Base-by-base conservation (phyloP, 2,329 filamentous ascomycete genomes). In the Xylaria sp. region DNA sequence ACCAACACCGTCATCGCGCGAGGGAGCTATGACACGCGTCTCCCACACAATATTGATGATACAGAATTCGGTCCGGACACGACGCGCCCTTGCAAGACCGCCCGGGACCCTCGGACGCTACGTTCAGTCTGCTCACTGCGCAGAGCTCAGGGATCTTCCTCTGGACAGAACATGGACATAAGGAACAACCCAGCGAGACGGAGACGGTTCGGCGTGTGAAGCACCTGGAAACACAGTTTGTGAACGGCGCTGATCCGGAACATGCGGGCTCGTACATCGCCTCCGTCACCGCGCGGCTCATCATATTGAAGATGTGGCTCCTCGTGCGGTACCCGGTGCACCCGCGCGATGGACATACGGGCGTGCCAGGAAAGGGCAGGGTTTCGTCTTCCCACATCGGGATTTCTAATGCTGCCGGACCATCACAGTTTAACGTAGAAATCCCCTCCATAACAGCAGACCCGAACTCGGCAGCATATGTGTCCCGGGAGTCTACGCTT, bases 31-130 rank as follows among this genome's bases (percentile, higher is more conserved):
- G 80, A 83, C 66, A 84, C 83, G 1, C 74, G 73, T 2, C 70
- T 81, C 5, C 84, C 84, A 0, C 76, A 79, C 12, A 85, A 86
- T 58, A 71, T 87, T 42, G 81, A 87, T 71, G 85, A 88, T 68
- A 77, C 73, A 2, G 81, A 82, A 63, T 80, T 84, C 46, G 78
- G 76, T 2, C 80, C 80, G 0, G 75, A 77, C 3, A 78, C 74
- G 31, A 63, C 63, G 9, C 69, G 0, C 75, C 77, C 3, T 71
- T 80, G 1, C 58, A 69, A 5, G 75, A 77, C 57, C 75, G 76
- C 35, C 56, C 72, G 1, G 77, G 77, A 1, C 78, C 78, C 3
- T 77, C 79, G 0, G 80, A 82, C 17, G 73, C 78, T 11, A 79
- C 79, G 2, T 77, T 81, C 25, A 72, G 72, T 50, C 66, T 80